Conservation (phyloP, 2,329 filamentous ascomycete genomes). For the Beauveria sp. region DNA sequence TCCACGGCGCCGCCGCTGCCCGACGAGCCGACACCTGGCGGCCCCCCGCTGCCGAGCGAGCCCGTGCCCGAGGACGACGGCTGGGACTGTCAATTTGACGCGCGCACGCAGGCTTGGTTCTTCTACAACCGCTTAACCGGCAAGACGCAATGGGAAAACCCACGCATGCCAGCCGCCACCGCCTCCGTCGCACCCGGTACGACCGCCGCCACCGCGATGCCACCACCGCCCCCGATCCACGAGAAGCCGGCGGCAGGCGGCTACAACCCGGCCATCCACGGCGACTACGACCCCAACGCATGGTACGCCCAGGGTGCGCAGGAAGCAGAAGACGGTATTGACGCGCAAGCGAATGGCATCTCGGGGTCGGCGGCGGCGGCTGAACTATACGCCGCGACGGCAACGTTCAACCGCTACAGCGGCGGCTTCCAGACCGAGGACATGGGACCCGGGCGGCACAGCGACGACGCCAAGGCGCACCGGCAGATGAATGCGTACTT, state of each 20-base stretch:
- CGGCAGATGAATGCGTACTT: constrained; percentile 93
- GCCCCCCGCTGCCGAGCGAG: constrained; percentile 28
- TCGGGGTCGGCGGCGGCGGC: constrained; percentile 23
- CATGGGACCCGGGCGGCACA: constrained; percentile 66
- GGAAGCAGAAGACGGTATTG: constrained; percentile 15
- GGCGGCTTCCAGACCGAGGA: constrained; percentile 68
- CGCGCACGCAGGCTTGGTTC: constrained; percentile 61
- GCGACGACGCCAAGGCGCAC: constrained; percentile 77
- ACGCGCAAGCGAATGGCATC: constrained; percentile 16
- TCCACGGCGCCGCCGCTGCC: constrained; percentile 28
- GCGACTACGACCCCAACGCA: constrained; percentile 92
- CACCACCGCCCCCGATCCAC: constrained; percentile 25
- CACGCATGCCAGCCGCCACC: constrained; percentile 52
- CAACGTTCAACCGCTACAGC: constrained; percentile 85
- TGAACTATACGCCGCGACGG: constrained; percentile 57
- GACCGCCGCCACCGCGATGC: constrained; percentile 13
- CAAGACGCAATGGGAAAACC: constrained; percentile 77
- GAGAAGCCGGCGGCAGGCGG: constrained; percentile 52
- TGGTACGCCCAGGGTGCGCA: constrained; percentile 67
- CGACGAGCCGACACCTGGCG: constrained; percentile 21
- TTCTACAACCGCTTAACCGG: constrained; percentile 78
- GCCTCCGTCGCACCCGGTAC: constrained; percentile 17
- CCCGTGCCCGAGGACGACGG: constrained; percentile 61
- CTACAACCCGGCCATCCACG: constrained; percentile 94
- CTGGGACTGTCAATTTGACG: constrained; percentile 77